Evolutionary conservation across 306 rosid genomes (phyloP).

Genomic region (Datisca glomerata): DNA sequence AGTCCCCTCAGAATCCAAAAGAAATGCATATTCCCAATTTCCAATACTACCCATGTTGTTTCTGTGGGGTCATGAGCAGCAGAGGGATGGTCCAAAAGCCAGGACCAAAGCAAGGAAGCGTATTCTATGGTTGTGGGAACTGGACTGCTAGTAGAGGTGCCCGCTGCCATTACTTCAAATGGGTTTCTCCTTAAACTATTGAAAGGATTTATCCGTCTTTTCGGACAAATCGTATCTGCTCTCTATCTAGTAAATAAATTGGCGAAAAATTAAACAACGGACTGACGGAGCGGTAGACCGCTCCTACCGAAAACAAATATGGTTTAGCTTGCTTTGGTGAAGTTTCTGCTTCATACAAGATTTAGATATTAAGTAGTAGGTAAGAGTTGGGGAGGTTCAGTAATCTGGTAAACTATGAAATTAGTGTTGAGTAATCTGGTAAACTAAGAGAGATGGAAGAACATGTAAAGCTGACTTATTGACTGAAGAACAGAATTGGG

Average conservation of each 20-base stretch:
- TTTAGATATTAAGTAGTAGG: too few relatives aligned
- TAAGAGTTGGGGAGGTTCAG: too few relatives aligned
- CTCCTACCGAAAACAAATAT: too few relatives aligned
- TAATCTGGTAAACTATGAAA: constrained; percentile 21
- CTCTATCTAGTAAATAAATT: too few relatives aligned
- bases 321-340: too few relatives aligned
- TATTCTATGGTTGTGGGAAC: constrained; percentile 84
- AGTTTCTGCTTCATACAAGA: constrained; percentile 38
- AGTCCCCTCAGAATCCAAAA: constrained; percentile 40
- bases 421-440: constrained; percentile 22
- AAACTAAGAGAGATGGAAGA: constrained; percentile 37
- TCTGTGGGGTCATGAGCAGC: constrained; percentile 78
- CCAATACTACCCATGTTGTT: constrained; percentile 53
- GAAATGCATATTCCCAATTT: constrained; percentile 27
- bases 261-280: not conserved
- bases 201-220: too few relatives aligned
- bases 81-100: constrained; percentile 59
- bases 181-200: constrained; percentile 49
- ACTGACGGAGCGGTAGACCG: too few relatives aligned
- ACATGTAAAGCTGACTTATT: constrained; percentile 75
- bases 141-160: constrained; percentile 76
- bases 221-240: too few relatives aligned
- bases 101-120: constrained; percentile 75
- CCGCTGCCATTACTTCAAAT: constrained; percentile 78
- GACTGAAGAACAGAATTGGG: constrained; percentile 49